A percentile compares a stretch with the other conserved stretches of the same genome.
These are phyloP conservation scores for Fusarium irregulare DNA, from an alignment of 2,329 filamentous ascomycete genomes.

Conservation along the genomic window DNA sequence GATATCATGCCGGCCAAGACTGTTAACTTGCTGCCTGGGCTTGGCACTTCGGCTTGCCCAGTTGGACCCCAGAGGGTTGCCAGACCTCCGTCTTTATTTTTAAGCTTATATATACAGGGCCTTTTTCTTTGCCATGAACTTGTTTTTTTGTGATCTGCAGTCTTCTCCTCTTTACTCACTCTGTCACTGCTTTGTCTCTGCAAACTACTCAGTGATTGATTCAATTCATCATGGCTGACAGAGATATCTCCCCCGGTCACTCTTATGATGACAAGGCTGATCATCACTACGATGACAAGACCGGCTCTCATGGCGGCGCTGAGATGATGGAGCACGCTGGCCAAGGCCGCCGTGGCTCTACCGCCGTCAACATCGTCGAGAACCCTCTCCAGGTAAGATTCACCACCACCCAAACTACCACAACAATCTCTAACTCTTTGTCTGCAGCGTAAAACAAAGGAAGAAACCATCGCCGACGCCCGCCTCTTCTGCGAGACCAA, in stretches of 20 bases:
- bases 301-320: conserved; percentile 2
- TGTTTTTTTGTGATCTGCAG: conserved; percentile 5
- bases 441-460: neutral
- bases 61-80: conserved; percentile 20
- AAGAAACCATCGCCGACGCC: conserved; percentile 11
- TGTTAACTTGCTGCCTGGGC: conserved; percentile 33
- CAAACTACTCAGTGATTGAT: neutral
- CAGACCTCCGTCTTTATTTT: conserved; percentile 19
- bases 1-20: conserved; percentile 27
- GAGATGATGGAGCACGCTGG: conserved; percentile 20
- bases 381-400: conserved; percentile 9
- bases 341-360: conserved; percentile 7
- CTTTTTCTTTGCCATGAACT: neutral
- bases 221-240: conserved; percentile 18
- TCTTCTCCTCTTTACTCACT: neutral
- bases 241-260: conserved; percentile 16
- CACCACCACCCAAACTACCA: fast-evolving
- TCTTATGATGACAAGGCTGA: conserved; percentile 8
- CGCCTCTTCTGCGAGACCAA: conserved; percentile 11
- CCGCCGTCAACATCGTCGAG: conserved; percentile 17
- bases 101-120: conserved; percentile 31
- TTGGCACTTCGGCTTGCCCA: conserved; percentile 31
- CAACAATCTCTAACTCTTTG: fast-evolving
- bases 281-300: conserved; percentile 18
- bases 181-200: too few relatives aligned